Evolutionary conservation across 2,329 filamentous ascomycete genomes (phyloP), one percentile per base, ranked within the genome.

Genomic region (Botrytis byssoidea): DNA sequence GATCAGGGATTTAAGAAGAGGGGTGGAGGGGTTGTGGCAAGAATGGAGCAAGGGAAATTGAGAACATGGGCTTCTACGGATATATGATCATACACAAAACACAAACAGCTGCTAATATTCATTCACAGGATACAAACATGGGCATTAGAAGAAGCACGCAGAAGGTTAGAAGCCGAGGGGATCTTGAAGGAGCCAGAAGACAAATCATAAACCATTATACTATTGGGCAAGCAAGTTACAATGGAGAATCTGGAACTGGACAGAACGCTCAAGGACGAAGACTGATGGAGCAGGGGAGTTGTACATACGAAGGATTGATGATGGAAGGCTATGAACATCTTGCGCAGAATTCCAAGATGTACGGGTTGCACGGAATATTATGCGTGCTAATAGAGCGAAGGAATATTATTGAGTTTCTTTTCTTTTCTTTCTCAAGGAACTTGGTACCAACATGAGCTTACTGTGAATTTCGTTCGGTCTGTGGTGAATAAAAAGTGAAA

Each of bases 121-220:
- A 44, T 10, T 20, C 7, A 75, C 80, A 99, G 96, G 83, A 98
- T 99, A 90, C 96, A 98, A 87, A 98, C 95, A 72, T 99, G 96
- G 96, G 96, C 96, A 76, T 90, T 99, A 61, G 96, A 99, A 85
- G 96, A 99, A 86, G 96, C 96, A 71, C 90, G 96, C 82, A 90
- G 96, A 86, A 89, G 96, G 86, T 90, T 99, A 88, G 96, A 99
- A 86, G 92, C 91, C 75, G 96, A 99, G 87, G 96, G 96, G 74
- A 95, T 98, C 82, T 85, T 98, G 81, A 90, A 93, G 81, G 95
- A 98, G 81, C 92, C 93, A 59, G 84, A 85, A 78, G 83, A 73
- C 65, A 80, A 80, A 66, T 76, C 74, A 66, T 79, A 74, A 74
- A 22, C n/a, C 64, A 44, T 42, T 32, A 29, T 42, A 29, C 9